Percentiles rank a stretch among this genome's conserved stretches.
phyloP scores from a whole-genome alignment of 257 asterid genomes.

The Prunella vulgaris region DNA sequence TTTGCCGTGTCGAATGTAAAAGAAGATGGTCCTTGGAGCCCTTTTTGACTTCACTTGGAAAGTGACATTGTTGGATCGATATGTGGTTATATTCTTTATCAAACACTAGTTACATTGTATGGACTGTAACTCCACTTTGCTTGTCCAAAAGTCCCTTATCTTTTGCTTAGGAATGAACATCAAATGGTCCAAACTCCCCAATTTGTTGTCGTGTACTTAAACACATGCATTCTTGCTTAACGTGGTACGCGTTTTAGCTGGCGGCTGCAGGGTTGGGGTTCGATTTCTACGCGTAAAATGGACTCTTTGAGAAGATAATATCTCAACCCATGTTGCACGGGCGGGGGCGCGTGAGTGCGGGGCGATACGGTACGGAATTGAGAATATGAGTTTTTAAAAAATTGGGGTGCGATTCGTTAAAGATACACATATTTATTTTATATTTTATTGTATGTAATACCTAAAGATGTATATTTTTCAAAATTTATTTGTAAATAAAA shows the following conservation, averaged over 20 bases:
- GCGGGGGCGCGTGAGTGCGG: too few relatives aligned
- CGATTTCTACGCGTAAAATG: neutral
- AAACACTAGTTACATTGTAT: neutral
- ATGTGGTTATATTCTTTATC: slow-evolving; percentile 8
- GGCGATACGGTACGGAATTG: too few relatives aligned
- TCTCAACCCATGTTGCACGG: too few relatives aligned
- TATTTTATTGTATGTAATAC: too few relatives aligned
- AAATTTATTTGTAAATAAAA: too few relatives aligned
- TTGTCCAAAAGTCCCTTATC: neutral
- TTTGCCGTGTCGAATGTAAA: neutral
- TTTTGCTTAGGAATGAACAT: neutral
- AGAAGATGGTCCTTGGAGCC: neutral
- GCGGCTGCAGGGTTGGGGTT: neutral
- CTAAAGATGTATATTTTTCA: too few relatives aligned
- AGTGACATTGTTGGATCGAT: slow-evolving; percentile 8
- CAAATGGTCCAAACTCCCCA: slow-evolving; percentile 11
- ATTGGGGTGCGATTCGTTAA: too few relatives aligned
- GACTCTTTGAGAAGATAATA: neutral
- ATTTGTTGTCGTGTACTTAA: neutral
- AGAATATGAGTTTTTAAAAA: too few relatives aligned
- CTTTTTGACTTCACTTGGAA: slow-evolving; percentile 13
- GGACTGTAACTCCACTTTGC: slow-evolving; percentile 13
- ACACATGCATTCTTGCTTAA: neutral
- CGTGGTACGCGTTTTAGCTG: neutral
- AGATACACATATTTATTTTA: too few relatives aligned